Percentiles rank a stretch among this genome's conserved stretches.
Conservation (phyloP, 2,329 filamentous ascomycete species). For the Fusarium algeriense region DNA sequence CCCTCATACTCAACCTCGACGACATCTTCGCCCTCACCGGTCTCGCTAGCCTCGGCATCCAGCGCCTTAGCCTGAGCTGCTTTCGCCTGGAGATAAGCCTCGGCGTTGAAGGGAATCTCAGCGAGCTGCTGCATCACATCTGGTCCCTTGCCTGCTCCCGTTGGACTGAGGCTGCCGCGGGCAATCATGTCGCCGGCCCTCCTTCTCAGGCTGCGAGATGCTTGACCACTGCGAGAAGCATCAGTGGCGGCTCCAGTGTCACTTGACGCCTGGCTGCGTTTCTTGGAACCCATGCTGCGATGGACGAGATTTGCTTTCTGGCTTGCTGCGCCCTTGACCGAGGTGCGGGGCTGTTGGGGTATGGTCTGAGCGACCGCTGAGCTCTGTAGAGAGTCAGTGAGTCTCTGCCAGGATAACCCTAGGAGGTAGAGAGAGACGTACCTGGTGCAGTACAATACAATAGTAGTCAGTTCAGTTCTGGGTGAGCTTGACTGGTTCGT, state of each 20-base stretch:
- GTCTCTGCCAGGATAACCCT: conserved; percentile 8
- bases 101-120: conserved; percentile 31
- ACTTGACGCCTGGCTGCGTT: conserved; percentile 13
- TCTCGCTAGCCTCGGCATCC: conserved; percentile 21
- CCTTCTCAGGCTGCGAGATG: conserved; percentile 2
- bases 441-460: conserved; percentile 6
- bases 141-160: conserved; percentile 1
- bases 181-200: conserved; percentile 2
- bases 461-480: conserved; percentile 16
- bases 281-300: conserved; percentile 18
- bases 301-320: conserved; percentile 15
- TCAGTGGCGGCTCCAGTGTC: background rate
- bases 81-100: conserved; percentile 21
- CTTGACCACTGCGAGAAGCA: conserved; percentile 3
- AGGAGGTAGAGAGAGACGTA: background rate
- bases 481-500: conserved; percentile 29
- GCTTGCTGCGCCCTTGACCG: conserved; percentile 21
- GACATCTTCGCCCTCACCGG: conserved; percentile 19
- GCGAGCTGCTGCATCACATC: conserved; percentile 20
- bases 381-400: background rate
- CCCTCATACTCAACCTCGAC: conserved; percentile 12
- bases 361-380: conserved; percentile 13
- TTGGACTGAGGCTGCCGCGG: conserved; percentile 9
- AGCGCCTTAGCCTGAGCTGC: conserved; percentile 22
- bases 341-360: conserved; percentile 19